These are phyloP conservation scores for Colletotrichum sp. DNA, from an alignment of 2,329 filamentous ascomycete species.

Conservation along the genomic window DNA sequence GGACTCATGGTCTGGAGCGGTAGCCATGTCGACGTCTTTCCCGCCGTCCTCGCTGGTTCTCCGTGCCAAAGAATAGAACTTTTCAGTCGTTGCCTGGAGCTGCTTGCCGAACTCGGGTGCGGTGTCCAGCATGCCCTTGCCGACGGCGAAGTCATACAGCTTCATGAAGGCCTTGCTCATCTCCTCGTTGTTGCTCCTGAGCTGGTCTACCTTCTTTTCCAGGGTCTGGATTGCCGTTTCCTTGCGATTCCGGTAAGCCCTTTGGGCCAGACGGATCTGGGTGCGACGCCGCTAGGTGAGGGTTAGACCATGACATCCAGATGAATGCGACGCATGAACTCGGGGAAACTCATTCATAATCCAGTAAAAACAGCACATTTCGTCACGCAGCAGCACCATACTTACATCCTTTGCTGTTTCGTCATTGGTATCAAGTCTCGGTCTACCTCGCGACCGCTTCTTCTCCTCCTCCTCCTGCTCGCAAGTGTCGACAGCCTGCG, in stretches of 20 bases:
- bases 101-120: conserved; percentile 62
- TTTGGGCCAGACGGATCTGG: conserved; percentile 85
- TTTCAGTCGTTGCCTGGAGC: conserved; percentile 61
- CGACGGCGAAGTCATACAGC: conserved; percentile 67
- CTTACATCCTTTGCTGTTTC: conserved; percentile 80
- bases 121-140: conserved; percentile 60
- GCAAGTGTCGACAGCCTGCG: conserved; percentile 24
- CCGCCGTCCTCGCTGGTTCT: conserved; percentile 46
- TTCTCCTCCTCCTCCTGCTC: conserved; percentile 50
- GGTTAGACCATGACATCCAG: conserved; percentile 23
- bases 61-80: conserved; percentile 61
- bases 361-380: not conserved
- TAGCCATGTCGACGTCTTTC: conserved; percentile 29
- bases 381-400: conserved; percentile 28
- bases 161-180: conserved; percentile 75
- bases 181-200: conserved; percentile 73
- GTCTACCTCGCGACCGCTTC: conserved; percentile 73
- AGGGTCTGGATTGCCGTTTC: conserved; percentile 79
- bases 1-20: conserved; percentile 5
- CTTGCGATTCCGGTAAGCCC: conserved; percentile 85
- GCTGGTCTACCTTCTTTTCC: conserved; percentile 70
- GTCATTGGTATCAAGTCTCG: conserved; percentile 77
- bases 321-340: not conserved
- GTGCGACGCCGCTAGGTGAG: conserved; percentile 74
- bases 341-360: not conserved